Percentiles rank a stretch among this genome's conserved stretches.
Conservation (phyloP, 2,329 filamentous ascomycete genomes). For the Fusarium pilosicola region DNA sequence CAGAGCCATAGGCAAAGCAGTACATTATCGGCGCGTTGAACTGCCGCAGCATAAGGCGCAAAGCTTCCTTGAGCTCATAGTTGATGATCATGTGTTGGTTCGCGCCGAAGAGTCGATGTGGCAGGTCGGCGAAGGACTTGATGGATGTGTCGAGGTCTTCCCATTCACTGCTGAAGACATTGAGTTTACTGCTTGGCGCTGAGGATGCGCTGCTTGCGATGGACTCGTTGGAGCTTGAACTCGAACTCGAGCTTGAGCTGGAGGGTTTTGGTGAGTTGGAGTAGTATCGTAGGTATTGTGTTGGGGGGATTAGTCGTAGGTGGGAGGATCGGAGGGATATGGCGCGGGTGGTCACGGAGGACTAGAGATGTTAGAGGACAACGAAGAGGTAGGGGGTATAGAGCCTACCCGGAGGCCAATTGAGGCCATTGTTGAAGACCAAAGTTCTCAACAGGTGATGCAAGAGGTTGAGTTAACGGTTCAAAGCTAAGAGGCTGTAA, state of each 20-base stretch:
- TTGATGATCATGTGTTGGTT: slow-evolving; percentile 98
- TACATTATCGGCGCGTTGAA: slow-evolving; percentile 95
- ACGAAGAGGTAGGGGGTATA: not conserved
- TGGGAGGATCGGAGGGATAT: slow-evolving; percentile 34
- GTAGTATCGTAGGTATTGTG: slow-evolving; percentile 33
- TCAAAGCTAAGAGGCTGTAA: not conserved
- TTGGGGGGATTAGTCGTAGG: slow-evolving; percentile 15
- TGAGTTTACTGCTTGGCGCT: slow-evolving; percentile 43
- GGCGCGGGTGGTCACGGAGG: slow-evolving; percentile 35
- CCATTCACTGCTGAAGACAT: slow-evolving; percentile 55
- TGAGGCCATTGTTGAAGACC: slow-evolving; percentile 29
- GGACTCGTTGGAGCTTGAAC: not conserved
- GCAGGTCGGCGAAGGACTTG: slow-evolving; percentile 57
- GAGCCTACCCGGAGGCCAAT: slow-evolving; percentile 41
- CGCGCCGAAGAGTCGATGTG: slow-evolving; percentile 76
- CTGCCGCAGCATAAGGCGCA: slow-evolving; percentile 88
- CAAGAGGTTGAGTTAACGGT: not conserved
- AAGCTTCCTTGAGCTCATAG: slow-evolving; percentile 90
- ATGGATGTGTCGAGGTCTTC: slow-evolving; percentile 56
- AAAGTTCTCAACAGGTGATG: not conserved
- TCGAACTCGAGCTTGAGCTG: not conserved
- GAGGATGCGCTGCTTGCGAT: not conserved
- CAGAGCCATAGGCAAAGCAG: slow-evolving; percentile 96
- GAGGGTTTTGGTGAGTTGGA: slow-evolving; percentile 29
- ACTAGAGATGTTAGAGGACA: slow-evolving; percentile 26